Evolutionary conservation across 176 grass and related monocot genomes (phyloP).

Genomic region (Tillandsia leiboldiana): DNA sequence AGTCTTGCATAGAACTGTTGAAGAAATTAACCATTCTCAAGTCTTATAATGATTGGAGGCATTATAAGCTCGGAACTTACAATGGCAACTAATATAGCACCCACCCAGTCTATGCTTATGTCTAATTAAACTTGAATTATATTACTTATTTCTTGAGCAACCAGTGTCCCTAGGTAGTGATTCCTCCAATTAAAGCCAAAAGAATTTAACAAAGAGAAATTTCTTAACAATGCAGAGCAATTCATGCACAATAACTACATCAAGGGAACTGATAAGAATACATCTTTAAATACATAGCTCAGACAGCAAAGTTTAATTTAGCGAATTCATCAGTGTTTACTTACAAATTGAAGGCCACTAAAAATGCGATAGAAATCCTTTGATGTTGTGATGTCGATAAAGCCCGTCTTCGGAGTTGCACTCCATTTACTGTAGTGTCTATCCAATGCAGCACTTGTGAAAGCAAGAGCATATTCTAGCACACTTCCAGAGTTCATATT

Average conservation of each 20-base stretch:
- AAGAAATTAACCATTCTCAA: too few species aligned
- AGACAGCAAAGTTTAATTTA: slow-evolving; percentile 7
- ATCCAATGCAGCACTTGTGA: slow-evolving; percentile 89
- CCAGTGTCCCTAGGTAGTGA: too few species aligned
- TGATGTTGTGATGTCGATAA: slow-evolving; percentile 93
- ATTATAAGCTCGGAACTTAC: too few species aligned
- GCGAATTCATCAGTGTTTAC: slow-evolving; percentile 20
- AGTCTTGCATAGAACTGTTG: too few species aligned
- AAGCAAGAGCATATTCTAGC: slow-evolving; percentile 95
- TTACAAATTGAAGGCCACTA: slow-evolving; percentile 98
- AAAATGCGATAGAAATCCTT: slow-evolving; percentile 97
- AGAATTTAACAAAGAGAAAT: too few species aligned
- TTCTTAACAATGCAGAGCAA: neutral
- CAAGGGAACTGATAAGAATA: neutral
- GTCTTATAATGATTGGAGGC: too few species aligned
- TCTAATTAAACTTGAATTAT: neutral
- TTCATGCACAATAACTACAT: neutral
- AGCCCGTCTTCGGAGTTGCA: slow-evolving; percentile 91
- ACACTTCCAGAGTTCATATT: slow-evolving; percentile 79
- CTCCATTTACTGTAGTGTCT: slow-evolving; percentile 99
- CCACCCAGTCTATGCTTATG: too few species aligned
- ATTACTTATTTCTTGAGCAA: neutral
- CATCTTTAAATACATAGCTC: neutral
- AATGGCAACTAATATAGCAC: too few species aligned
- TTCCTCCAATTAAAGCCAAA: too few species aligned